Evolutionary conservation across 768 basidiomycete species (phyloP), one percentile per base, ranked within the genome.

Genomic region (Leccinum aurantiacum): DNA sequence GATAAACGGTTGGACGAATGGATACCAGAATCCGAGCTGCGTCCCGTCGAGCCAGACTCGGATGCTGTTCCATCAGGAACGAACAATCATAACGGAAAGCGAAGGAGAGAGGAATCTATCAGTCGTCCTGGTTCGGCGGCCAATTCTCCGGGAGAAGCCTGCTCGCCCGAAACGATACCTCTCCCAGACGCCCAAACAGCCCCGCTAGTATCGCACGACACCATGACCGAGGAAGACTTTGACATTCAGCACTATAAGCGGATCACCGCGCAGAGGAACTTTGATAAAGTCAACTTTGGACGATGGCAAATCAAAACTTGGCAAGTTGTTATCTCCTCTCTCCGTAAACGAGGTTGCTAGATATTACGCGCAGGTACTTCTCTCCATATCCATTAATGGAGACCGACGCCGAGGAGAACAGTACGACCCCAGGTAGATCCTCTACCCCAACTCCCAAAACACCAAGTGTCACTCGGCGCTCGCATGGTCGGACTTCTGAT

Each of bases 321-420:
- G 94, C 93, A 65, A 65, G 44, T 44, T 78, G 50, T 50, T 48
- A 48, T 48, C 48, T 47, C 41, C 6, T 44, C 44, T 44, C 47
- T 48, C 63, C 51, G 22, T 51, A 4, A 44, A 47, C 25, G 22
- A 49, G 13, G 19, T 56, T 19, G 19, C 49, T 56, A 37, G 31
- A 60, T 1, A 24, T 50, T 13, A 11, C 49, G 19, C 46, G 5
- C 63, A 95, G 94, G 91, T 95, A 95, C 76, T 94, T 90, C 71
- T 97, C 95, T 3, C 95, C 95, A 1, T 96, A 95, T 72, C 94
- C 95, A 15, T 74, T 90, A 25, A 79, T 80, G 19, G 91, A 93
- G 65, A 74, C 79, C 8, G 90, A 93, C 61, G 70, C 78, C 55
- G 84, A 88, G 53, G 87, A 88, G 27, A 70, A 68, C 22, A 64